Base-by-base conservation (phyloP, 352 stramenopile species). In the Globisporangium solare region DNA sequence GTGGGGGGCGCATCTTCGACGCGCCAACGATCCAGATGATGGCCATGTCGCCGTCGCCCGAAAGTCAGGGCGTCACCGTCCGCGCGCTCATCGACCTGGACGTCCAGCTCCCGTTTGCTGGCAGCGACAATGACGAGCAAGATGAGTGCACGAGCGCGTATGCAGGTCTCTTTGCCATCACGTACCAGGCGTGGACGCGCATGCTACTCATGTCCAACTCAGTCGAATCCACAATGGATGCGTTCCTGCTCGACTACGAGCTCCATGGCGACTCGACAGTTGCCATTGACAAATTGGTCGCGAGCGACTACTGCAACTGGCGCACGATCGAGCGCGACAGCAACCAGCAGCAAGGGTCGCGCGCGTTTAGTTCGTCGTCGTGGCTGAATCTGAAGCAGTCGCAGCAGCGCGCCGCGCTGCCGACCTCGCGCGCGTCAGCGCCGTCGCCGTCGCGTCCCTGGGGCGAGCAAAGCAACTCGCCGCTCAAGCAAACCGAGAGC, bases 301-400 rank as follows among this genome's bases (percentile, higher is more conserved):
- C 64, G 21, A 70, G 64, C 17, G 60, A 70, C 60, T 70, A 68
- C 31, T 70, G 60, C 47, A 60, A 50, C 37, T 67, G 64, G 64
- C 50, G 56, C 11, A 22, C 50, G 13, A 41, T 45, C 12, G 47
- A 20, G 15, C 56, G 18, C 15, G 21, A 27, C 1, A 40, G 39
- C 18, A 32, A 55, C 8, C n/a, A 20, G n/a, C n/a, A 20, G n/a
- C 24, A 54, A 32, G 42, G 18, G 17, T 3, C 42, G 2, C 20
- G 17, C 17, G 6, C 21, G 14, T 49, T 32, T 11, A 8, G 18
- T 21, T 56, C 56, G 1, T 24, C 56, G 3, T 43, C 54, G 3
- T 43, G 17, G 14, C 56, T 46, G 8, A 46, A 56, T 35, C 27
- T 11, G 27, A 35, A 35, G 11, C 37, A 51, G 4, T 55, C 49